These are phyloP conservation scores for Xylaria sp. DNA, from an alignment of 2,329 filamentous ascomycete species.

Conservation along the genomic window DNA sequence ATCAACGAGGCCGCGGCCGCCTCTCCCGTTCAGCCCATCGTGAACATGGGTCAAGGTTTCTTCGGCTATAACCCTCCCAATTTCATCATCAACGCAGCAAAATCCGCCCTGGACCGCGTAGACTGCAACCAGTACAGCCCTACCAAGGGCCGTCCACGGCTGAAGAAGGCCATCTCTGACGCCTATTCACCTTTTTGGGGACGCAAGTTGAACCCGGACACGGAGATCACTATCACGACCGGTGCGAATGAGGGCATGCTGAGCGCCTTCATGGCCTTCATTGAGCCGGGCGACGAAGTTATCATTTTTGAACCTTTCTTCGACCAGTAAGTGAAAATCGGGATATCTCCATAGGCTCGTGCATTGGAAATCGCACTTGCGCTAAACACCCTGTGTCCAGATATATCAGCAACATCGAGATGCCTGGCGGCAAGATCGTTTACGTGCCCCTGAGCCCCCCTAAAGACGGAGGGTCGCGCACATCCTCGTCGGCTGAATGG, in stretches of 20 bases:
- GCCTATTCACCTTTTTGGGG: conserved; percentile 92
- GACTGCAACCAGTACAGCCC: conserved; percentile 99
- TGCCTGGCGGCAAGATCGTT: conserved; percentile 92
- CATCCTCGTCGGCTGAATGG: conserved; percentile 88
- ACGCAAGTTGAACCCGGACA: conserved; percentile 80
- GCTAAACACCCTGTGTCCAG: conserved; percentile 42
- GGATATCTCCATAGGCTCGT: neutral
- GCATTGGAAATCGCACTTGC: neutral
- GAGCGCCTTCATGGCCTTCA: conserved; percentile 96
- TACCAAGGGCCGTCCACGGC: conserved; percentile 86
- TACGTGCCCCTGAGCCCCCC: conserved; percentile 96
- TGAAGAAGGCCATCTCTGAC: conserved; percentile 91
- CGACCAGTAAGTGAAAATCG: conserved; percentile 73
- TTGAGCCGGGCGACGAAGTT: conserved; percentile 93
- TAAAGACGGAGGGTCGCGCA: conserved; percentile 75
- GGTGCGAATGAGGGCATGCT: conserved; percentile 93
- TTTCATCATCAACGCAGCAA: conserved; percentile 91
- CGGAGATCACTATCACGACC: conserved; percentile 93
- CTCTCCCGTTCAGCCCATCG: conserved; percentile 67
- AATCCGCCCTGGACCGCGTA: conserved; percentile 84
- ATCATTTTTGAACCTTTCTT: conserved; percentile 99
- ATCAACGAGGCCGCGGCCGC: conserved; percentile 69
- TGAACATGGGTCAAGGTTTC: conserved; percentile 73
- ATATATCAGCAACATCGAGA: conserved; percentile 98
- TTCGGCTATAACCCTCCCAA: conserved; percentile 93